A percentile compares a stretch with the other conserved stretches of the same genome.
Evolutionary conservation across 2,329 filamentous ascomycete genomes (phyloP).

Genomic region (Drechslera avenae): DNA sequence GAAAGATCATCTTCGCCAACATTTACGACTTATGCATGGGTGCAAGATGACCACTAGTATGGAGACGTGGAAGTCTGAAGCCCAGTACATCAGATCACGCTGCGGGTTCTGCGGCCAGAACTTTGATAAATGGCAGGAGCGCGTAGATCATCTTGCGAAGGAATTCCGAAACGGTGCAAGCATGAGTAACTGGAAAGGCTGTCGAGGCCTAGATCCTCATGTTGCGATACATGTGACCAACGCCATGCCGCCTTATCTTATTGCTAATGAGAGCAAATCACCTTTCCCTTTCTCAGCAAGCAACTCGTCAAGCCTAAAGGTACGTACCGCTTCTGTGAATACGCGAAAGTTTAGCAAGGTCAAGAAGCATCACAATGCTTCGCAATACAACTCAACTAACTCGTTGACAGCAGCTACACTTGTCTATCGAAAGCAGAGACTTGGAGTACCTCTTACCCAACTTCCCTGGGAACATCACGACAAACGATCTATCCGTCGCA

Average conservation of each 20-base stretch:
- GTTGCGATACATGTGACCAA: conserved; percentile 57
- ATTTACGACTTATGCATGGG: conserved; percentile 64
- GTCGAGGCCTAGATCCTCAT: conserved; percentile 57
- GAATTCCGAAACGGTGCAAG: conserved; percentile 60
- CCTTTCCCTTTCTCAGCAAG: conserved; percentile 56
- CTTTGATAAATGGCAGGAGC: conserved; percentile 58
- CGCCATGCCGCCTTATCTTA: conserved; percentile 59
- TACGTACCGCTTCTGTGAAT: conserved; percentile 15
- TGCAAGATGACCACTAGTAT: conserved; percentile 66
- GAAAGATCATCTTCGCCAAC: conserved; percentile 67
- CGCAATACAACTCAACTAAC: conserved; percentile 12
- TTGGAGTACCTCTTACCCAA: conserved; percentile 38
- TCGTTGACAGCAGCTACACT: conserved; percentile 20
- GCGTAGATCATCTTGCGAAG: conserved; percentile 59
- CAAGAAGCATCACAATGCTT: neutral
- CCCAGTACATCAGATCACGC: conserved; percentile 58
- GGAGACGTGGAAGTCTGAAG: conserved; percentile 68
- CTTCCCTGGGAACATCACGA: neutral
- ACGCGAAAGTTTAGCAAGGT: neutral
- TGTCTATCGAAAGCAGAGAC: conserved; percentile 24
- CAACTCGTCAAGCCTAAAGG: conserved; percentile 40
- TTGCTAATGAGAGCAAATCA: conserved; percentile 54
- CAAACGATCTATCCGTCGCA: conserved; percentile 21
- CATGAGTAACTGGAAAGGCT: conserved; percentile 62
- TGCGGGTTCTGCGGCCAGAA: conserved; percentile 60